Evolutionary conservation across 2,329 filamentous ascomycete species (phyloP).

Genomic region (Diaporthe sp.): DNA sequence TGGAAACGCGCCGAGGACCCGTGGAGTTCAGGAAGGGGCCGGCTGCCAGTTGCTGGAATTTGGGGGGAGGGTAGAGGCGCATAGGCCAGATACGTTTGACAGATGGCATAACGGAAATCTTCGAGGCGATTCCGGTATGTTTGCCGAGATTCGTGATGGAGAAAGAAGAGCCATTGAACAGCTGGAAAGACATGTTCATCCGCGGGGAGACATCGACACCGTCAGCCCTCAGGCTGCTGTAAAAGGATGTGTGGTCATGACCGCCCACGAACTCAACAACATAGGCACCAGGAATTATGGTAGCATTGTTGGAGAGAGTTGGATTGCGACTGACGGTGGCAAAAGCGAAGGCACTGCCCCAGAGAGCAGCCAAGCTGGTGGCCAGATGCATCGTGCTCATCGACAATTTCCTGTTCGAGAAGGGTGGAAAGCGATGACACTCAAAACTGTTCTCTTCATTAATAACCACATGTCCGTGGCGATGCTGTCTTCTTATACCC

Average conservation of each 20-base stretch:
- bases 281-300: conserved; percentile 36
- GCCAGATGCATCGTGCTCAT: conserved; percentile 19
- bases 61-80: conserved; percentile 40
- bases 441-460: not conserved
- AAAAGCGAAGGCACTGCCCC: conserved; percentile 11
- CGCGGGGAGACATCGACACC: conserved; percentile 41
- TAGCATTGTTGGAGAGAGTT: not conserved
- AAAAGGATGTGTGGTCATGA: conserved; percentile 43
- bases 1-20: not conserved
- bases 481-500: not conserved
- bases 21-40: not conserved
- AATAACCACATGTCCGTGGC: not conserved
- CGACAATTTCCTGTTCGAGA: not conserved
- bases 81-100: conserved; percentile 52
- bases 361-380: conserved; percentile 4
- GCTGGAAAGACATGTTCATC: conserved; percentile 43
- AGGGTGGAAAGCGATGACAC: not conserved
- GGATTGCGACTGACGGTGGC: not conserved
- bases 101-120: conserved; percentile 45
- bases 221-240: conserved; percentile 40
- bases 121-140: conserved; percentile 39
- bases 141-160: conserved; percentile 29
- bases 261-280: conserved; percentile 46
- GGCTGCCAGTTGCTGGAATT: not conserved
- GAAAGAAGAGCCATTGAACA: conserved; percentile 47